Evolutionary conservation across 83 land plant species (phyloP), one percentile per base, ranked within the genome.

Genomic region (Thuja plicata): DNA sequence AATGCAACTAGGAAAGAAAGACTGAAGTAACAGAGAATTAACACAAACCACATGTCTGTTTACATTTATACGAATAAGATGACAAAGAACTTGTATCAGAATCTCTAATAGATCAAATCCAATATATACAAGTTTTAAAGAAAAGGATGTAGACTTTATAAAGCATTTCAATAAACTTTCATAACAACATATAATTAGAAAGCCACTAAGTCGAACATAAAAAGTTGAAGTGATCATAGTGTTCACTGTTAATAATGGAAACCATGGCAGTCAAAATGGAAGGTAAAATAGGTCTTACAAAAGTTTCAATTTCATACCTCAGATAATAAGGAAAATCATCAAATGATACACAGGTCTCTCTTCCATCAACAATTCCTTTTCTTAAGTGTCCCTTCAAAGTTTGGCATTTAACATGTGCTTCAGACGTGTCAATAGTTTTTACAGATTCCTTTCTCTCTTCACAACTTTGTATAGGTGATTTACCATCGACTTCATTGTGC

Each of bases 261-360:
- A 81, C 5, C 19, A 24, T 0, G 0, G n/a, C 10, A 41, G 50
- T 43, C 12, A 43, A 90, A 87, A 41, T 15, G 21, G 66, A 57
- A 57, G 24, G 24, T 3, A 57, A 57, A 57, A 57, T 17, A 57
- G 24, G 5, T 57, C 66, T 57, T 85, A 85, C 7, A 13, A 6
- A 8, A 45, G 89, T 86, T 48, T 50, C 30, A 89, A 85, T 38
- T 62, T 19, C 76, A 52, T 87, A 95, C 98, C 97, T 95, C 71
- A 95, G 54, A 79, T 92, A 96, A 87, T 96, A 96, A 2, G 98
- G 98, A 62, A 96, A 96, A 57, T 77, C 90, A 35, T 94, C 97
- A 86, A 96, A 94, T n/a, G 96, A 90, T 38, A 95, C 93, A 32
- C 90, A 87, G 87, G 92, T 92, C 71, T 91, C 87, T 4, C 90